Evolutionary conservation across 805 yeast species (phyloP).

Genomic region (Nakazawaea wickerhamii): DNA sequence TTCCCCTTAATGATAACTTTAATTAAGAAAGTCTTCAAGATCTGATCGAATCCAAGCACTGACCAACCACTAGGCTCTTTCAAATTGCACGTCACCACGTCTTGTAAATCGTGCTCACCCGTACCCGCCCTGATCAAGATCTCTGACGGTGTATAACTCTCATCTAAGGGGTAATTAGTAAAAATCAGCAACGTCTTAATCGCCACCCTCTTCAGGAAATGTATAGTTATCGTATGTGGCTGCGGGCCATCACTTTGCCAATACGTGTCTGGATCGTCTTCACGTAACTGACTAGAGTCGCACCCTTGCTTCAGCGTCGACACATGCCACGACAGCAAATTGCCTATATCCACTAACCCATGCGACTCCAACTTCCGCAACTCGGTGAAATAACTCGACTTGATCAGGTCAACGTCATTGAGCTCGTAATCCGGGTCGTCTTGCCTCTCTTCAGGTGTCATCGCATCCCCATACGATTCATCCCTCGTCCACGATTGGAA

Average conservation of each 20-base stretch:
- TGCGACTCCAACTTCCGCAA: conserved; percentile 48
- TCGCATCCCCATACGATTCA: neutral
- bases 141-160: conserved; percentile 84
- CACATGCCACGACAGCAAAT: conserved; percentile 78
- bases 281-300: conserved; percentile 67
- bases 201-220: conserved; percentile 71
- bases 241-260: conserved; percentile 97
- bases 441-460: conserved; percentile 1
- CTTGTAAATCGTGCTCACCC: conserved; percentile 71
- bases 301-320: conserved; percentile 71
- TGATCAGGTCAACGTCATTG: conserved; percentile 8
- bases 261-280: conserved; percentile 62
- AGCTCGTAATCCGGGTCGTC: conserved; percentile 14
- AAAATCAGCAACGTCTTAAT: conserved; percentile 66
- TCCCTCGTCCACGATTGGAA: conserved; percentile 1
- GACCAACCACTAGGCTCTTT: conserved; percentile 77
- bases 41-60: conserved; percentile 52
- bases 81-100: conserved; percentile 55
- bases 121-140: conserved; percentile 66
- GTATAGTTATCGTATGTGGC: conserved; percentile 79
- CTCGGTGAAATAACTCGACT: conserved; percentile 28
- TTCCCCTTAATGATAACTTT: conserved; percentile 63
- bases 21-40: conserved; percentile 61
- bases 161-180: conserved; percentile 69
- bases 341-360: conserved; percentile 71